Evolutionary conservation across 345 rosid genomes (phyloP).

Genomic region (Chamaenerion angustifolium): DNA sequence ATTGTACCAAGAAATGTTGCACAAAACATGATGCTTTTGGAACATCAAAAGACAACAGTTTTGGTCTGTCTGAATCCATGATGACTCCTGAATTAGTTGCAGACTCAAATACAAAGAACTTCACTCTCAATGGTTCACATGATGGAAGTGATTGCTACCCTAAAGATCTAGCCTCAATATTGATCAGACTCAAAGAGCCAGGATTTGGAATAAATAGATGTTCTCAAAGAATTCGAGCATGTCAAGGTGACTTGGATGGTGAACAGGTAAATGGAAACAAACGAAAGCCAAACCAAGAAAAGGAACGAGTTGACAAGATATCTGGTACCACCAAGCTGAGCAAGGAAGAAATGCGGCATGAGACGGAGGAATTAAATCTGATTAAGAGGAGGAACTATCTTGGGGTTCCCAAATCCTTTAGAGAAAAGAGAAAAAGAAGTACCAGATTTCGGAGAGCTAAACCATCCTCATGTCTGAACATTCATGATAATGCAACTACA

Average conservation of each 20-base stretch:
- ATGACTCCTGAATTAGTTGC: background rate
- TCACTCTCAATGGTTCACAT: conserved; percentile 11
- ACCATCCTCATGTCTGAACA: conserved; percentile 12
- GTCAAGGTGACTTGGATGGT: conserved; percentile 25
- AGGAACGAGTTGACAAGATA: background rate
- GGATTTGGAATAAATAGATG: conserved; percentile 40
- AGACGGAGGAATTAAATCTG: too few species aligned
- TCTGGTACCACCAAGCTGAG: background rate
- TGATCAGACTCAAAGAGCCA: conserved; percentile 56
- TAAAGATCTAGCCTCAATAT: conserved; percentile 51
- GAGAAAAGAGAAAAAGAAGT: conserved; percentile 13
- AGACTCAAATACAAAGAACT: background rate
- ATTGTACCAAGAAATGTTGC: background rate
- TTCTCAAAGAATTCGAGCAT: conserved; percentile 51
- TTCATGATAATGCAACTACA: conserved; percentile 9
- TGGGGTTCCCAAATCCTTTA: background rate
- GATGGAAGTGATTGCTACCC: conserved; percentile 20
- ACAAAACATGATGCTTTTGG: conserved; percentile 6
- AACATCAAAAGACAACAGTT: conserved; percentile 6
- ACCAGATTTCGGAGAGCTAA: conserved; percentile 11
- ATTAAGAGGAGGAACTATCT: background rate
- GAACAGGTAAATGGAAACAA: conserved; percentile 14
- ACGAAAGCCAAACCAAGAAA: conserved; percentile 11
- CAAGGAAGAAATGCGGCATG: background rate
- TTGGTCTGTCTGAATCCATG: background rate